phyloP scores from a whole-genome alignment of 208 protist genomes.

The Perkinsela sp. region DNA sequence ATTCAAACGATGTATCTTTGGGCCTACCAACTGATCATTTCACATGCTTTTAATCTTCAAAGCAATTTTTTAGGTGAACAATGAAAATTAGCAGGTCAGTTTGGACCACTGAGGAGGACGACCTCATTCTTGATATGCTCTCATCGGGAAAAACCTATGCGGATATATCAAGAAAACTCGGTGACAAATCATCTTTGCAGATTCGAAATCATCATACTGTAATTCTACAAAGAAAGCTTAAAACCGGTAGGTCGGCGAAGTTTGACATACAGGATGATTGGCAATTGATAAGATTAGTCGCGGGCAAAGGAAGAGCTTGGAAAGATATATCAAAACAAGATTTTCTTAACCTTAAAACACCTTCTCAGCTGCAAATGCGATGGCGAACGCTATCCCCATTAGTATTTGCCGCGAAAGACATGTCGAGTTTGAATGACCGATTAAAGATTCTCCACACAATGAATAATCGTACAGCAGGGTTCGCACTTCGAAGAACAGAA shows the following conservation, averaged over 20 bases:
- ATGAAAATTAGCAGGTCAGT: background rate
- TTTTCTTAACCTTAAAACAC: background rate
- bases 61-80: no score
- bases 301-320: background rate
- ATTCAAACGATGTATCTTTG: no score
- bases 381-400: background rate
- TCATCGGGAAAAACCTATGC: background rate
- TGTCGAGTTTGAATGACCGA: background rate
- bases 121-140: background rate
- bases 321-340: background rate
- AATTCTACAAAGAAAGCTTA: background rate
- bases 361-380: background rate
- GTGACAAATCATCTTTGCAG: background rate
- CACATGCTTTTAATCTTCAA: no score
- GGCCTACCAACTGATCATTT: no score
- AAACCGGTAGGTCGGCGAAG: background rate
- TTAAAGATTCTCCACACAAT: background rate
- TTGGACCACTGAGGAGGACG: background rate
- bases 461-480: background rate
- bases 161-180: background rate
- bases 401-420: background rate
- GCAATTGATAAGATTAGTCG: background rate
- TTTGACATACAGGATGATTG: background rate
- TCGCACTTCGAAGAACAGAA: background rate
- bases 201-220: background rate